These are phyloP conservation scores for Penicillium sp. DNA, from an alignment of 2,329 filamentous ascomycete genomes.

Conservation along the genomic window DNA sequence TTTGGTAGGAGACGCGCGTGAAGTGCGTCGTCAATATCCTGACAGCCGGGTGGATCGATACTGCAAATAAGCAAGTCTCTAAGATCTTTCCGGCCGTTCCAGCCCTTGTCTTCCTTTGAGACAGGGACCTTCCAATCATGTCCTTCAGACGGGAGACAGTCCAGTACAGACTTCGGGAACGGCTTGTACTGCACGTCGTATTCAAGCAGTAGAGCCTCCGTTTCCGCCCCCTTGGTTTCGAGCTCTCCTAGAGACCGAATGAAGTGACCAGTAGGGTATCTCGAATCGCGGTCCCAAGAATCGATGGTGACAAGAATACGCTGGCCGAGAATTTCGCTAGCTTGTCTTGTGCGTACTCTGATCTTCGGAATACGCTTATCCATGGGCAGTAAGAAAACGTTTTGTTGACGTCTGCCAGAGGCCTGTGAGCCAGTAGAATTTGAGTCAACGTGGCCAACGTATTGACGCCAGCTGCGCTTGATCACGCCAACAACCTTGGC, in stretches of 20 bases:
- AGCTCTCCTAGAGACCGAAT: conserved; percentile 88
- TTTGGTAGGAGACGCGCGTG: conserved; percentile 83
- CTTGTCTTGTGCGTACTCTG: conserved; percentile 84
- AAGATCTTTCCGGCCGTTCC: conserved; percentile 80
- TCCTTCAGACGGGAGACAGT: conserved; percentile 86
- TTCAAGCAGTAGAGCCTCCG: conserved; percentile 87
- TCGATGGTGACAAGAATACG: conserved; percentile 91
- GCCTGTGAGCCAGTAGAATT: conserved; percentile 73
- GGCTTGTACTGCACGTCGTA: conserved; percentile 97
- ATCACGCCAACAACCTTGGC: conserved; percentile 88
- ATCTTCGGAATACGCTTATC: conserved; percentile 98
- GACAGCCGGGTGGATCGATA: conserved; percentile 92
- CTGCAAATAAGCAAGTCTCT: conserved; percentile 88
- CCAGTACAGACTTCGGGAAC: conserved; percentile 91
- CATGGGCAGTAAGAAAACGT: conserved; percentile 94
- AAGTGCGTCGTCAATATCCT: conserved; percentile 96
- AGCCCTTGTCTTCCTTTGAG: conserved; percentile 77
- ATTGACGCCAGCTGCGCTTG: conserved; percentile 97
- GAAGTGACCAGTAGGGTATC: conserved; percentile 91
- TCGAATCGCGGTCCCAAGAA: conserved; percentile 88
- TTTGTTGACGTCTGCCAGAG: conserved; percentile 82
- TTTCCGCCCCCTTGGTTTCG: conserved; percentile 96
- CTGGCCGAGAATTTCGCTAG: conserved; percentile 83
- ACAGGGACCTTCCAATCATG: conserved; percentile 90
- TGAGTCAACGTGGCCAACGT: conserved; percentile 91